These are phyloP conservation scores for Trypanosoma brucei DNA, from an alignment of 208 protist species.

Conservation along the genomic window DNA sequence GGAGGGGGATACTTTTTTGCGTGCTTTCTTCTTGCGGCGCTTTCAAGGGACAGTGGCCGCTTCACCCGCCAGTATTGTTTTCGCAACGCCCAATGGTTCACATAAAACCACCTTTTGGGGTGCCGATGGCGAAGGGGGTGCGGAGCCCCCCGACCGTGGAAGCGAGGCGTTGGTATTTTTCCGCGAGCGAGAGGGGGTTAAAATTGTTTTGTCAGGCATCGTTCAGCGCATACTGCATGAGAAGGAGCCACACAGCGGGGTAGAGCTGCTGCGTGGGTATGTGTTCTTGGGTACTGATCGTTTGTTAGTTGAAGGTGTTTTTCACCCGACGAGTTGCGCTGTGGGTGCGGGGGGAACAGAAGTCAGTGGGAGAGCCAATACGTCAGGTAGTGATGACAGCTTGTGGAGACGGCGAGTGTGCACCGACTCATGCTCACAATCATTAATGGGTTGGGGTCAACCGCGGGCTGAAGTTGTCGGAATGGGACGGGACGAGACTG, in stretches of 20 bases:
- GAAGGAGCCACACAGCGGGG: conserved; percentile 12
- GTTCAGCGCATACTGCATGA: conserved; percentile 25
- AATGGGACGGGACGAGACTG: no score
- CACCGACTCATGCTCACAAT: no score
- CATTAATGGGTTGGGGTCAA: no score
- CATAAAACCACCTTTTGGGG: not conserved
- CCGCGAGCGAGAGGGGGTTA: conserved; percentile 13
- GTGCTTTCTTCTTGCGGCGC: conserved; percentile 22
- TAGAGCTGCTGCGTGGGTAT: conserved; percentile 56
- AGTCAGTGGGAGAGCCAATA: no score
- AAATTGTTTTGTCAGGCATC: conserved; percentile 21
- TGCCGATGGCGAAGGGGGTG: not conserved
- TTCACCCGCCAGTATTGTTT: conserved; percentile 11
- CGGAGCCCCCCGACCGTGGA: conserved; percentile 2
- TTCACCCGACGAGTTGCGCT: conserved; percentile 5
- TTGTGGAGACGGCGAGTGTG: no score
- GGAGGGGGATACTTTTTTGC: conserved; percentile 14
- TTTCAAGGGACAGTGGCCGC: conserved; percentile 21
- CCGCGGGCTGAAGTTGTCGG: no score
- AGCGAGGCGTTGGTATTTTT: conserved; percentile 24
- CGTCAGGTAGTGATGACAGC: no score
- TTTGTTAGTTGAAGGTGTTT: conserved; percentile 52
- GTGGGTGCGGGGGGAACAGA: not conserved
- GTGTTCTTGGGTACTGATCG: conserved; percentile 35
- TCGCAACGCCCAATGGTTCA: not conserved